Base-by-base conservation (phyloP, 2,329 filamentous ascomycete genomes). In the Claviceps digitariae region DNA sequence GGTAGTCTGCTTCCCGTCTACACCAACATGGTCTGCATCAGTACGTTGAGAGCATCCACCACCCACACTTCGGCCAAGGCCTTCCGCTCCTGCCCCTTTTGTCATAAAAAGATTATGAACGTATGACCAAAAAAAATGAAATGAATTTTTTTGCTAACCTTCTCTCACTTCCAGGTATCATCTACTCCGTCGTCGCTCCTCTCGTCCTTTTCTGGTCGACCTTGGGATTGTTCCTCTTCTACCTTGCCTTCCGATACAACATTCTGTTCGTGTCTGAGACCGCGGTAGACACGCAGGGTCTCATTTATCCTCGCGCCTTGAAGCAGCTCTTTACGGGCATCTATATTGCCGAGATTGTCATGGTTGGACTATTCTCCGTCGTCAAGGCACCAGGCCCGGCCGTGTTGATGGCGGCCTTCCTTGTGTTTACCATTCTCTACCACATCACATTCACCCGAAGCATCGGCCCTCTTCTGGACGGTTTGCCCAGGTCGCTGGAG, bases 171-270 rank as follows among this genome's bases (percentile, higher is more conserved):
- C 7, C 43, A 75, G 74, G 74, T 47, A 83, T 95, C 59, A 84
- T 83, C 20, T 95, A 94, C 64, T 83, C 88, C 1, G 84, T 86
- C 60, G 90, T 95, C 60, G 86, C 89, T 1, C 90, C 90, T 0
- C 71, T 95, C 4, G 83, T 95, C 52, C 75, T 95, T 20, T 82
- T 84, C 44, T 95, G 94, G 67, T 86, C 87, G 0, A 82, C 84
- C 1, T 72, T 90, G 41, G 89, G 86, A 36, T 78, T 95, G 57
- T 79, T 74, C 44, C 72, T 94, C 49, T 87, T 94, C 72, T 93
- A 94, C 67, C 75, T 88, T 51, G 86, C 87, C 52, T 95, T 90
- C 72, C 81, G 86, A 40, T 95, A 95, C 76, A 90, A 91, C 68
- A 68, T 95, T 52, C 74, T 95, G 23, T 95, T 87, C 65, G 86